Evolutionary conservation across 2,329 filamentous ascomycete genomes (phyloP), one percentile per base, ranked within the genome.

Genomic region (Fusarium nisikadoi): DNA sequence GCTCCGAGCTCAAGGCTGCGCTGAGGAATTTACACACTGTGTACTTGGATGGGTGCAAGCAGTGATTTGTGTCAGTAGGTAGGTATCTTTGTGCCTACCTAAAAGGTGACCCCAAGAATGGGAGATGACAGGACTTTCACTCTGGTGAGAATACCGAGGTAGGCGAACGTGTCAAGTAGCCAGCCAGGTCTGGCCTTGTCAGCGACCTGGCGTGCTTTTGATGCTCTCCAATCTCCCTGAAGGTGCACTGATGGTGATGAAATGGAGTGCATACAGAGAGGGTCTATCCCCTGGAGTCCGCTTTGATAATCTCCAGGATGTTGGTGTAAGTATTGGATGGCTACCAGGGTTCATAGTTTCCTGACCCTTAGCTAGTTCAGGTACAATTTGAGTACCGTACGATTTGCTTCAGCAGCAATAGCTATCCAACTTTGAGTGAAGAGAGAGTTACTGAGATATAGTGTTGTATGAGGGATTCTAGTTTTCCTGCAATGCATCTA

Each of bases 1-100:
- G 57, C 61, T 50, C 66, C 67, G 71, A 77, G 71, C 75, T 77
- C 71, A 77, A 71, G 71, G 65, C 72, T 77, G 75, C 75, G 75
- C 75, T 77, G 62, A 63, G 63, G 38, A 41, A 33, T 27, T 27
- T 9, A 16, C 62, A 62, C 75, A 77, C 75, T 75, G 75, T 76
- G 65, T 76, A 76, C 73, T 43, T 70, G 36, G 41, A 13, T 38
- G 33, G 41, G 13, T 35, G 39, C 38, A 33, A 66, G 42, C 43
- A 72, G 62, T 61, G 65, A 61, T 49, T 71, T 59, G 62, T 64
- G 55, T 25, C 23, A 5, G 23, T 25, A 25, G 23, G 23, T 25
- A 25, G 23, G 23, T 74, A 62, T 46, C 23, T 35, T 35, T 35
- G 27, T 29, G 9, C 27, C 27, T 29, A 29, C 8, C 14, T n/a